Evolutionary conservation across 805 yeast genomes (phyloP), one percentile per base, ranked within the genome.

Genomic region (Tanozyma kutaoensis): DNA sequence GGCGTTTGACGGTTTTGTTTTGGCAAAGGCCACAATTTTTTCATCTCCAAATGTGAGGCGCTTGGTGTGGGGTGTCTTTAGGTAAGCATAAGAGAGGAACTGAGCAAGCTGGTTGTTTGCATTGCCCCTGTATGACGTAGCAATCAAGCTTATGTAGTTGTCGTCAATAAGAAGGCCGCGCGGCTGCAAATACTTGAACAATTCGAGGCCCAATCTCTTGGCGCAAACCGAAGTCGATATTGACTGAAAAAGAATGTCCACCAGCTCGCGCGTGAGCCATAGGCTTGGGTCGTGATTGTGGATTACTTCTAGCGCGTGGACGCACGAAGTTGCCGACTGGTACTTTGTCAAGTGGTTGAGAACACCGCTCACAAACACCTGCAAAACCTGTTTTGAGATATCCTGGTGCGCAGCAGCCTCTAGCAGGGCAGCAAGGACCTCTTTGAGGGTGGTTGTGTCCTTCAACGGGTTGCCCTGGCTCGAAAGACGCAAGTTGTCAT

Each of bases 251-350:
- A 57, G 38, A 7, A 58, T 49, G 24, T 43, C 31, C 24, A 34
- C 40, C 55, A 55, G 58, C 13, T 49, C 52, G 0, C 22, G 14
- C 28, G 52, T 38, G 4, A 57, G 32, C 56, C 55, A 53, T n/a
- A n/a, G n/a, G n/a, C n/a, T n/a, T n/a, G n/a, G n/a, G n/a, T n/a
- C n/a, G n/a, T n/a, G n/a, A n/a, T n/a, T n/a, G n/a, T n/a, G n/a
- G n/a, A n/a, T n/a, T n/a, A n/a, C n/a, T n/a, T n/a, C n/a, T n/a
- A n/a, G n/a, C n/a, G n/a, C n/a, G n/a, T n/a, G n/a, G n/a, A n/a
- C n/a, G n/a, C n/a, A n/a, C n/a, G n/a, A n/a, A n/a, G n/a, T n/a
- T n/a, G n/a, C n/a, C n/a, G n/a, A 58, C 28, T 55, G 60, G 36
- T 48, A 45, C 12, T 47, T 26, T 18, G 40, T 42, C 14, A 57